phyloP scores from a whole-genome alignment of 306 rosid species.

The Glycine tomentella region DNA sequence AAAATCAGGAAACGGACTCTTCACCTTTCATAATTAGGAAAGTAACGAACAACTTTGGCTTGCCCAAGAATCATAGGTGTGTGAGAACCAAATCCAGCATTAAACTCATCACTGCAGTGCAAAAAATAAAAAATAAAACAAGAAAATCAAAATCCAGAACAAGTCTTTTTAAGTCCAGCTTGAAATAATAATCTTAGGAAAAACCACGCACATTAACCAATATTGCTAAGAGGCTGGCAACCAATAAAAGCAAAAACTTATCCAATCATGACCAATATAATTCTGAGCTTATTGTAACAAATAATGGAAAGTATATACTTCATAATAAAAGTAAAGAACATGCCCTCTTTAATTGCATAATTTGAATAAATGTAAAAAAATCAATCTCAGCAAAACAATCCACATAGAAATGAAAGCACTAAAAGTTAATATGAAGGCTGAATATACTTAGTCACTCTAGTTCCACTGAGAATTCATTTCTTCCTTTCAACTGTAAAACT shows the following conservation, averaged over 20 bases:
- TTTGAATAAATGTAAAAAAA: constrained; percentile 26
- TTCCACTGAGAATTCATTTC: constrained; percentile 13
- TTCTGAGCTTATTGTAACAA: constrained; percentile 18
- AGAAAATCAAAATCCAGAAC: constrained; percentile 36
- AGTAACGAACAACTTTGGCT: constrained; percentile 93
- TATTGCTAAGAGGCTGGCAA: constrained; percentile 11
- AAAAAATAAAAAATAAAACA: constrained; percentile 32
- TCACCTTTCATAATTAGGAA: constrained; percentile 85
- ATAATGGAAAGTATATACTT: constrained; percentile 12
- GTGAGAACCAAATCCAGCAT: constrained; percentile 94
- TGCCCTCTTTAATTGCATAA: not conserved
- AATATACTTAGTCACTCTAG: constrained; percentile 14
- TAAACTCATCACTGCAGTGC: constrained; percentile 78
- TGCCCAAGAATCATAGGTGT: constrained; percentile 95
- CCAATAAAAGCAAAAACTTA: constrained; percentile 15
- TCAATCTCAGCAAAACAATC: constrained; percentile 10
- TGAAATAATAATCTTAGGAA: constrained; percentile 23
- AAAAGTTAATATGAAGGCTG: not conserved
- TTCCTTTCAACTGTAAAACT: constrained; percentile 19
- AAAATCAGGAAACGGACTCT: constrained; percentile 31
- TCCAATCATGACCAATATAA: not conserved
- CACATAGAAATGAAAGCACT: constrained; percentile 2
- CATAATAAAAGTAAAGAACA: constrained; percentile 27
- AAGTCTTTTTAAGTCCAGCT: constrained; percentile 34
- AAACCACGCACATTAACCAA: constrained; percentile 35